These are phyloP conservation scores for Candida pseudofarinosa DNA, from an alignment of 805 yeast genomes.

Conservation along the genomic window DNA sequence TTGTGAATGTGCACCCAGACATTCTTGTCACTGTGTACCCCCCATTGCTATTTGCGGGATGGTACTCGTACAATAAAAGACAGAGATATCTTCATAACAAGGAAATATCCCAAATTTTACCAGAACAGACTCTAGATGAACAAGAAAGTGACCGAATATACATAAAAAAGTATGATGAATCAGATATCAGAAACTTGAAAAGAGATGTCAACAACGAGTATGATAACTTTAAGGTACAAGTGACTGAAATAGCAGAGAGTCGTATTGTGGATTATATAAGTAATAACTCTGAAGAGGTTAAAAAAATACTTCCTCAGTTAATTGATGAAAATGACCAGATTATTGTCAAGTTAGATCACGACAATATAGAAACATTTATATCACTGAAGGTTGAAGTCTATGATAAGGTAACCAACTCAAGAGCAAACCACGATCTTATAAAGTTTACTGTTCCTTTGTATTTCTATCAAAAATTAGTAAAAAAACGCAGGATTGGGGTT, in stretches of 20 bases:
- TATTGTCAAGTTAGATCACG: slow-evolving; percentile 16
- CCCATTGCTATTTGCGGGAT: slow-evolving; percentile 27
- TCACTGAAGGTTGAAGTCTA: slow-evolving; percentile 11
- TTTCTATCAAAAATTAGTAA: slow-evolving; percentile 14
- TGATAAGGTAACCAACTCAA: not conserved
- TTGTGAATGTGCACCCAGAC: slow-evolving; percentile 35
- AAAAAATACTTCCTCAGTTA: slow-evolving; percentile 10
- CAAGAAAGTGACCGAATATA: slow-evolving; percentile 10
- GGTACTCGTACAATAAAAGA: slow-evolving; percentile 15
- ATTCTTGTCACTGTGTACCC: slow-evolving; percentile 33
- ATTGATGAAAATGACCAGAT: slow-evolving; percentile 33
- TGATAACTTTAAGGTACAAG: slow-evolving; percentile 29
- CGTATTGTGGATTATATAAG: slow-evolving; percentile 26
- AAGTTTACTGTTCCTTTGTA: slow-evolving; percentile 32
- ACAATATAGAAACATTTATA: slow-evolving; percentile 23
- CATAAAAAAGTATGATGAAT: slow-evolving; percentile 30
- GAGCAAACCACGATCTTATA: slow-evolving; percentile 18
- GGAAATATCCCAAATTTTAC: slow-evolving; percentile 14
- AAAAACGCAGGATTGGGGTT: slow-evolving; percentile 26
- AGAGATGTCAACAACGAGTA: slow-evolving; percentile 35
- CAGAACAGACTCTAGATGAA: slow-evolving; percentile 3
- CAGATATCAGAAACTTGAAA: slow-evolving; percentile 23
- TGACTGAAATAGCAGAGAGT: slow-evolving; percentile 21
- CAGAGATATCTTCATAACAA: slow-evolving; percentile 8
- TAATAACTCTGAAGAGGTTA: slow-evolving; percentile 6